Base-by-base conservation (phyloP, 129 eudicot genomes). In the Tagetes patula region DNA sequence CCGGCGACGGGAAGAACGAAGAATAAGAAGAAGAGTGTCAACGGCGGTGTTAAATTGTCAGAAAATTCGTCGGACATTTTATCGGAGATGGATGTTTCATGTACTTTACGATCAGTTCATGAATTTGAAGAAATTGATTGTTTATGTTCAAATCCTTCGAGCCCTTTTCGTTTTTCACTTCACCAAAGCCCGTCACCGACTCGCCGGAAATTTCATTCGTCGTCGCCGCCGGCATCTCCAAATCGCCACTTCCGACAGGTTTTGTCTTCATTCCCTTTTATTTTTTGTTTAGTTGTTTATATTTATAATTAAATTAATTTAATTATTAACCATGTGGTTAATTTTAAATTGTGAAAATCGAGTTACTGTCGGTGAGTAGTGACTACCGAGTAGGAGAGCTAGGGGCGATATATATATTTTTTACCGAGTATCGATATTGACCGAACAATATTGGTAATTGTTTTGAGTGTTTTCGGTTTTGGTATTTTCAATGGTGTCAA, bases 81-180 rank as follows among this genome's bases (percentile, higher is more conserved):
- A n/a, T 59, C 80, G 79, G 89, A 79, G 72, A 52, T 82, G 65
- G 97, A 84, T 81, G 75, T 89, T 2, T 87, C 87, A 53, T 80
- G 87, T 55, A 89, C 87, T 47, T 68, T 67, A 42, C 66, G 85
- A 61, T 84, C 88, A 12, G 77, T 80, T 59, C 59, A 71, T 55
- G 73, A 71, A 52, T 54, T 20, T 11, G 78, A 81, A 10, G 85
- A 80, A 11, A 64, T 66, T 39, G 75, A 71, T 47, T 69, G 27
- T 40, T 45, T 27, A 32, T 53, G 74, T 72, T 68, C 77, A 45
- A 30, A 9, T 59, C 61, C 85, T 56, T 67, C 77, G 49, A 91
- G 93, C 71, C 95, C 98, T 64, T 92, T 92, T 69, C 84, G 86
- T 50, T 89, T 92, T 72, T 77, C 92, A n/a, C 88, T 92, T 38